Conservation (phyloP, 768 basidiomycete species). For the Suillus luteus region DNA sequence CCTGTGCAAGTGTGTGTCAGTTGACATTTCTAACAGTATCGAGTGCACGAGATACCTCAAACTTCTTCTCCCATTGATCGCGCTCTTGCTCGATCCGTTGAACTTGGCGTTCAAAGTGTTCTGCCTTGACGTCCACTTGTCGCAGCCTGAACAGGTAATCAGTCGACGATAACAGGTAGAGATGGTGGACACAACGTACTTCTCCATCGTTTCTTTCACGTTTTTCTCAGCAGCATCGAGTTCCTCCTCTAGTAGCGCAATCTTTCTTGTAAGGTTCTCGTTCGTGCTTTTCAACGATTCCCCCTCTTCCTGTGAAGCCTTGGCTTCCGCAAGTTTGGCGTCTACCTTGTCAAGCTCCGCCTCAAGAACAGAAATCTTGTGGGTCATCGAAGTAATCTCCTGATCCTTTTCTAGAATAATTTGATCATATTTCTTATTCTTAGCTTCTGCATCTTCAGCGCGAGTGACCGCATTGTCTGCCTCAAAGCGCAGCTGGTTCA, state of each 20-base stretch:
- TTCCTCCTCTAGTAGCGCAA: conserved; percentile 92
- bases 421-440: conserved; percentile 80
- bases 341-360: conserved; percentile 73
- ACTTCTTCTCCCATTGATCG: conserved; percentile 92
- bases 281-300: conserved; percentile 70
- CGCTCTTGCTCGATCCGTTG: conserved; percentile 86
- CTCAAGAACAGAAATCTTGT: conserved; percentile 68
- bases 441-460: conserved; percentile 84
- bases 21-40: conserved; percentile 12
- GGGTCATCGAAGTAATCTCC: conserved; percentile 76
- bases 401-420: conserved; percentile 80
- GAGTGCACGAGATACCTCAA: conserved; percentile 57
- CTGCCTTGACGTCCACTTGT: conserved; percentile 97
- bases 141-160: conserved; percentile 62
- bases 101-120: conserved; percentile 95
- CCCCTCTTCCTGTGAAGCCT: conserved; percentile 64
- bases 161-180: conserved; percentile 21
- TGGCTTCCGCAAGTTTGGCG: conserved; percentile 60
- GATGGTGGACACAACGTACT: conserved; percentile 55
- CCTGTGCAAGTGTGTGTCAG: conserved; percentile 44
- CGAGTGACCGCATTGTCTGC: conserved; percentile 80
- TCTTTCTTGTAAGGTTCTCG: conserved; percentile 79
- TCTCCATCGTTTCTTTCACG: conserved; percentile 93
- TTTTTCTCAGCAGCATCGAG: conserved; percentile 96
- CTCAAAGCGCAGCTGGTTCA: conserved; percentile 76